These are phyloP conservation scores for Ophiostoma perfectum DNA, from an alignment of 2,329 filamentous ascomycete species.

Conservation along the genomic window DNA sequence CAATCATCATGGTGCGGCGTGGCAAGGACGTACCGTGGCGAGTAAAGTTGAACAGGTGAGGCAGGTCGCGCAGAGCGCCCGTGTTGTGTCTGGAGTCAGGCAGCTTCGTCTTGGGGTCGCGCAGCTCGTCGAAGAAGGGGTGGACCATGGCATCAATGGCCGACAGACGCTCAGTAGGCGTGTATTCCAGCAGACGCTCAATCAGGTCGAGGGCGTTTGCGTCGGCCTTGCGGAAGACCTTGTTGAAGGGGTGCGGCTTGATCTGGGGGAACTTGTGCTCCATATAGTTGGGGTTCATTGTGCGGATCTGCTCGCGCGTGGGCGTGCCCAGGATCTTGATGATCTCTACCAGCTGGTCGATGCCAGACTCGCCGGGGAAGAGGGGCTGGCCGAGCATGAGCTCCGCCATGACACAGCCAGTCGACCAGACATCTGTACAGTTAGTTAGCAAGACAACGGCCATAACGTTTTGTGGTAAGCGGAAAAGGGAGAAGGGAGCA, in stretches of 20 bases:
- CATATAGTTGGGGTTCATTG: conserved; percentile 99
- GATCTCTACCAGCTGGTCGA: conserved; percentile 97
- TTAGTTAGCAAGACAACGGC: conserved; percentile 4
- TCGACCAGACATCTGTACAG: conserved; percentile 89
- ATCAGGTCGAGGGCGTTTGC: conserved; percentile 91
- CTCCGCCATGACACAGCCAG: conserved; percentile 98
- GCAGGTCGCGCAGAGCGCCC: conserved; percentile 73
- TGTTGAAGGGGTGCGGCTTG: conserved; percentile 98
- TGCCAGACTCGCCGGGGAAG: conserved; percentile 96
- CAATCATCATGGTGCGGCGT: too few relatives aligned
- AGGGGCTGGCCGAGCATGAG: conserved; percentile 97
- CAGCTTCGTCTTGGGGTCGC: conserved; percentile 83
- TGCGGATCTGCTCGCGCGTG: conserved; percentile 95
- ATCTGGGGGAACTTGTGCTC: conserved; percentile 99
- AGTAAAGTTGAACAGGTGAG: conserved; percentile 86
- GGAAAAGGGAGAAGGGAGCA: conserved; percentile 32
- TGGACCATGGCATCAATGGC: conserved; percentile 97
- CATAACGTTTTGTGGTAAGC: background rate
- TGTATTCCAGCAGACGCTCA: conserved; percentile 90
- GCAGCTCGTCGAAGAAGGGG: conserved; percentile 95
- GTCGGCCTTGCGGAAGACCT: conserved; percentile 97
- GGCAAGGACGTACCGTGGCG: conserved; percentile 64
- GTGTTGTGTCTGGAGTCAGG: conserved; percentile 90
- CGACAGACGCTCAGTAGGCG: conserved; percentile 87
- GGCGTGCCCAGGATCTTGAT: conserved; percentile 98